Percentiles rank a stretch among this genome's conserved stretches.
These are phyloP conservation scores for Fusarium vanettenii DNA, from an alignment of 2,329 filamentous ascomycete genomes.

Conservation along the genomic window DNA sequence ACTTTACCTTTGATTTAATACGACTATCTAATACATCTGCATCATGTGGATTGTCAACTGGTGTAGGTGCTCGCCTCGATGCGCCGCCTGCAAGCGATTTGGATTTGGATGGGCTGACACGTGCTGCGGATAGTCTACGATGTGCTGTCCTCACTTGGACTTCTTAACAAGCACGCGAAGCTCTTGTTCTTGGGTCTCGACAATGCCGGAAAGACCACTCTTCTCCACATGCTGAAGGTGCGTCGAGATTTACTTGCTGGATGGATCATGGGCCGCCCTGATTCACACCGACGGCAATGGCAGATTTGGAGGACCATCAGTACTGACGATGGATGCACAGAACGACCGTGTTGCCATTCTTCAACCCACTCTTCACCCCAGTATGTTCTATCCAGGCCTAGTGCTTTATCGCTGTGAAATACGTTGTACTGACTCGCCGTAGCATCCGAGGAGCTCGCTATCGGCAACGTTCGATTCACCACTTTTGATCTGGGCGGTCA, in stretches of 20 bases:
- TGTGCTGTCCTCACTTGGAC: conserved; percentile 85
- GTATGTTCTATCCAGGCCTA: conserved; percentile 61
- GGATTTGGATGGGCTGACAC: conserved; percentile 47
- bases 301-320: conserved; percentile 4
- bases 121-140: conserved; percentile 75
- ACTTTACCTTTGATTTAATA: conserved; percentile 34
- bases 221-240: conserved; percentile 96
- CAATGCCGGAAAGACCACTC: conserved; percentile 93
- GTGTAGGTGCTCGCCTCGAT: conserved; percentile 71
- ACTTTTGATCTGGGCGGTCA: conserved; percentile 95
- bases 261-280: not conserved
- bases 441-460: conserved; percentile 92
- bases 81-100: conserved; percentile 9
- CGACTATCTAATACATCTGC: conserved; percentile 41
- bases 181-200: conserved; percentile 92
- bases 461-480: conserved; percentile 93
- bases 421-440: conserved; percentile 29
- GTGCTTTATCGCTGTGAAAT: not conserved
- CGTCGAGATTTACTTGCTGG: conserved; percentile 43
- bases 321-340: conserved; percentile 56
- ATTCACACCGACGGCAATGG: conserved; percentile 5
- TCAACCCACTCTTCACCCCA: conserved; percentile 91
- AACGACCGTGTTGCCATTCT: conserved; percentile 94
- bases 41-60: conserved; percentile 95
- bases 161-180: conserved; percentile 97